Percentiles rank a stretch among this genome's conserved stretches.
phyloP scores from a whole-genome alignment of 2,329 filamentous ascomycete species.

The Lachnellula arida region DNA sequence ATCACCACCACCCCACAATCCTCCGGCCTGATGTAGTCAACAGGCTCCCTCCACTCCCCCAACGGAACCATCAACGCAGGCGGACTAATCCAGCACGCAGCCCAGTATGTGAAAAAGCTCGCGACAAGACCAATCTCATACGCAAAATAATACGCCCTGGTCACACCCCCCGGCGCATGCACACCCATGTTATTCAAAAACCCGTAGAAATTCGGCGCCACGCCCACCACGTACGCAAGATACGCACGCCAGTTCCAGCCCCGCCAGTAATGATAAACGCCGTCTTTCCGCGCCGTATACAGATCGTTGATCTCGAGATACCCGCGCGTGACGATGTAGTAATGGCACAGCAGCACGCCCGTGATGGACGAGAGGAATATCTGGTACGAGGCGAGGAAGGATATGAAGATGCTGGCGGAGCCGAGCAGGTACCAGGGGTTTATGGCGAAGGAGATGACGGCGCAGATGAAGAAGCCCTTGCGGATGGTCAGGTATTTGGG shows the following conservation, averaged over 20 bases:
- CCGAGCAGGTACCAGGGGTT: constrained; percentile 36
- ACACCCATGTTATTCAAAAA: constrained; percentile 40
- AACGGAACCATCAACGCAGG: constrained; percentile 17
- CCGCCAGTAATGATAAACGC: constrained; percentile 32
- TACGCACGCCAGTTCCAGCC: constrained; percentile 36
- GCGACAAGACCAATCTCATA: constrained; percentile 50
- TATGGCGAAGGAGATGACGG: constrained; percentile 33
- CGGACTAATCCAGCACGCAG: constrained; percentile 14
- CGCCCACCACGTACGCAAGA: constrained; percentile 33
- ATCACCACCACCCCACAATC: constrained; percentile 15
- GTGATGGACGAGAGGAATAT: constrained; percentile 40
- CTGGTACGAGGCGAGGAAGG: constrained; percentile 39
- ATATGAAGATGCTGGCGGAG: constrained; percentile 36
- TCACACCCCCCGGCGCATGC: constrained; percentile 30
- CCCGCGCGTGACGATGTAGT: constrained; percentile 37
- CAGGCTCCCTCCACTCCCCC: constrained; percentile 33
- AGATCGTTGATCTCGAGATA: constrained; percentile 34
- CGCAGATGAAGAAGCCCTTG: constrained; percentile 37
- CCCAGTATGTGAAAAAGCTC: constrained; percentile 28
- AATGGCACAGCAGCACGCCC: constrained; percentile 40
- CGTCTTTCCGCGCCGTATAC: constrained; percentile 29
- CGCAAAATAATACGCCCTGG: constrained; percentile 51
- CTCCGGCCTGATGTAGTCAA: constrained; percentile 32
- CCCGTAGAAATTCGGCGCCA: constrained; percentile 39
- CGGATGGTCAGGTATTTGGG: constrained; percentile 38